Conservation (phyloP, 2,329 filamentous ascomycete genomes). For the Calonectria naviculata region DNA sequence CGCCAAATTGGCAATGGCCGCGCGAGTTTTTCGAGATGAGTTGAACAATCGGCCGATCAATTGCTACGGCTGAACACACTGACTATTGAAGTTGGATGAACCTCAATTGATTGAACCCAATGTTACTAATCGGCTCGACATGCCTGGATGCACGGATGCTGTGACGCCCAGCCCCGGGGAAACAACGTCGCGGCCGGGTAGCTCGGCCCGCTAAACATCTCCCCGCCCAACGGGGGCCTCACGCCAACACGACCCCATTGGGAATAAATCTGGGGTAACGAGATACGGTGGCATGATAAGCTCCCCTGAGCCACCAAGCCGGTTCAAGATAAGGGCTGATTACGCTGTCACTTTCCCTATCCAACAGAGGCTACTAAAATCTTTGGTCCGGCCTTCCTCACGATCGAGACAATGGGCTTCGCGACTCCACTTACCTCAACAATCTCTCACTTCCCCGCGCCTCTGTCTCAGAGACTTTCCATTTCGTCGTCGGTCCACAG, state of each 20-base stretch:
- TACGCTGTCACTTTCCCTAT: neutral
- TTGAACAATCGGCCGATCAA: neutral
- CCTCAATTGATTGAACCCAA: too few species aligned
- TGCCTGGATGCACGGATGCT: neutral
- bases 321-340: neutral
- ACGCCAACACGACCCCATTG: neutral
- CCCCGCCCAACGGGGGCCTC: neutral
- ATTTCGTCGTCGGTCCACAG: neutral
- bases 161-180: neutral
- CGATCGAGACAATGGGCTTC: neutral
- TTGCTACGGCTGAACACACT: neutral
- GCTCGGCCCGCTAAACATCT: neutral
- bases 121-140: neutral
- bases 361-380: neutral
- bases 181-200: neutral
- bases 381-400: neutral
- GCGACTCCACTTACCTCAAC: neutral
- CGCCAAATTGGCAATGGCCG: neutral
- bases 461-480: neutral
- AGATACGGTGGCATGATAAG: neutral
- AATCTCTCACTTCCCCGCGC: neutral
- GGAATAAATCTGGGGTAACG: neutral
- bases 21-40: neutral
- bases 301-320: neutral
- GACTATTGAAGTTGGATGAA: neutral